Base-by-base conservation (phyloP, 352 stramenopile species). In the Phytopythium chamaehyphon region DNA sequence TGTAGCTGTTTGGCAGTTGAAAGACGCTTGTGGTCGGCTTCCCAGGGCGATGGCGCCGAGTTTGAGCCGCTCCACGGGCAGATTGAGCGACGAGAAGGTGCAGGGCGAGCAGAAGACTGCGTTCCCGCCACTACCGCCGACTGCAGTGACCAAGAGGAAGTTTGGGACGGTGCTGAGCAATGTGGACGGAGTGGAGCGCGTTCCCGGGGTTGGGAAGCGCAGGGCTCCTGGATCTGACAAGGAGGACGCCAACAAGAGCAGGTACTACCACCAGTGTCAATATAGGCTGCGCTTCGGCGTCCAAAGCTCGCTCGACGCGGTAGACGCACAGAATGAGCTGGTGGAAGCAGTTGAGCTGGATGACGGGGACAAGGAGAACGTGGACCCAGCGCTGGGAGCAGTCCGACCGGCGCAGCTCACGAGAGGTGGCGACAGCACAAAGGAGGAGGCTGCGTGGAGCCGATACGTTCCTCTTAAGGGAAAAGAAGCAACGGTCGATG, bases 231-330 rank as follows among this genome's bases (percentile, higher is more conserved):
- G 31, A 8, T n/a, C n/a, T n/a, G 50, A 55, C 15, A 44, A 16
- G 14, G n/a, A n/a, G n/a, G 47, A 43, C 35, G 47, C 47, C 8
- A 21, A 33, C 19, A 24, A 33, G 22, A 21, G 35, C 53, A 56
- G 38, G 43, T 55, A 58, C 53, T 56, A 60, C 26, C 48, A 66
- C 8, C 58, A 63, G 24, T 46, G 59, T 16, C 44, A 61, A 39
- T 62, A 54, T 37, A 44, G 46, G 40, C 49, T 38, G 15, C 51
- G 49, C 15, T 33, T 51, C 46, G 39, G 18, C 7, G 54, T 53
- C 37, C 37, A 61, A 38, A 40, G 23, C 5, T 39, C 37, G 1
- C 28, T 54, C 14, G 28, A 10, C 7, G 40, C 26, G 46, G 18
- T 14, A 6, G 15, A 6, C n/a, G 43, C 35, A 2, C 38, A 51